Percentiles rank a stretch among this genome's conserved stretches.
These are phyloP conservation scores for Tothia fuscella DNA, from an alignment of 2,329 filamentous ascomycete genomes.

Conservation along the genomic window DNA sequence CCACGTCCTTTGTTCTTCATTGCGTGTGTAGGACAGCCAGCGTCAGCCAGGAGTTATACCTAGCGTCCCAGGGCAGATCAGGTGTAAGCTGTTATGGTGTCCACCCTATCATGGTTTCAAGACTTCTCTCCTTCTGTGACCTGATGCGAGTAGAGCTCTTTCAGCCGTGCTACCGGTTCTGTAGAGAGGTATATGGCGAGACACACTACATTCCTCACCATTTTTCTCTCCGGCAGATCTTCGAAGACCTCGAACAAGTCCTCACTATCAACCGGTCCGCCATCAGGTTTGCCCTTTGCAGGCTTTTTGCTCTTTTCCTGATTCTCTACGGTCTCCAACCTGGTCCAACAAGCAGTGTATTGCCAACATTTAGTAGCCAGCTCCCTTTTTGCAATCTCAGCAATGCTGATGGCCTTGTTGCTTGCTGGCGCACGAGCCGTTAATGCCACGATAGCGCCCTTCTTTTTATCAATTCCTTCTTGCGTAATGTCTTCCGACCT, in stretches of 20 bases:
- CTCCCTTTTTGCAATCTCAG: slow-evolving; percentile 12
- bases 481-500: background rate
- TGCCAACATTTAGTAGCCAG: slow-evolving; percentile 8
- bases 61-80: no score
- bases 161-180: slow-evolving; percentile 7
- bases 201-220: slow-evolving; percentile 10
- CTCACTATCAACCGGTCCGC: slow-evolving; percentile 8
- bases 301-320: background rate
- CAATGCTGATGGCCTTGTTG: slow-evolving; percentile 12
- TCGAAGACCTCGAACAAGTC: slow-evolving; percentile 10
- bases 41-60: no score
- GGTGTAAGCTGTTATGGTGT: no score
- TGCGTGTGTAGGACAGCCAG: no score
- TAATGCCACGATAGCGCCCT: slow-evolving; percentile 11
- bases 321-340: slow-evolving; percentile 6
- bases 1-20: no score
- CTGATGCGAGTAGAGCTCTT: slow-evolving; percentile 7
- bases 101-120: no score
- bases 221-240: slow-evolving; percentile 5
- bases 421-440: slow-evolving; percentile 7
- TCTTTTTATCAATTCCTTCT: slow-evolving; percentile 1
- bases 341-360: slow-evolving; percentile 10
- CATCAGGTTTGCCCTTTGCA: background rate
- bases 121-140: background rate
- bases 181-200: slow-evolving; percentile 10